Conservation (phyloP, 768 basidiomycete species). For the Thelephora ganbajun region DNA sequence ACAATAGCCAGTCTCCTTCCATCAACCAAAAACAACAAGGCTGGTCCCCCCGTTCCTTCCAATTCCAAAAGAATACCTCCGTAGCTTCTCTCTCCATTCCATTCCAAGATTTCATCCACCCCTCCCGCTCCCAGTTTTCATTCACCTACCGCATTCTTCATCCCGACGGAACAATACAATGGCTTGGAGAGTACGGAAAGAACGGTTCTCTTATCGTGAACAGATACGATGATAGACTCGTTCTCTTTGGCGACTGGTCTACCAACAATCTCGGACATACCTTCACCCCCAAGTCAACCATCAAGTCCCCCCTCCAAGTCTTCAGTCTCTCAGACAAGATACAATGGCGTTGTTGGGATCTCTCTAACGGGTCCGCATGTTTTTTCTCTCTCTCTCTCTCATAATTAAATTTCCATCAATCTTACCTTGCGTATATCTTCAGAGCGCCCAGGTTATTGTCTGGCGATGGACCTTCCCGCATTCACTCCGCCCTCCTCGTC, state of each 20-base stretch:
- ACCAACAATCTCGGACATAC: neutral
- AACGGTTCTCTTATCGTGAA: constrained; percentile 13
- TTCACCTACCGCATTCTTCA: constrained; percentile 18
- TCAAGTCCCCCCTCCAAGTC: neutral
- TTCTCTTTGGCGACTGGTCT: neutral
- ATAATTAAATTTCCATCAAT: too few species aligned
- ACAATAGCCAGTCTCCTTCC: constrained; percentile 5
- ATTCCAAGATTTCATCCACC: constrained; percentile 3
- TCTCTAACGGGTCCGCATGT: neutral
- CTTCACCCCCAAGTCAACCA: neutral
- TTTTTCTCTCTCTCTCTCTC: too few species aligned
- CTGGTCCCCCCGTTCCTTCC: constrained; percentile 14
- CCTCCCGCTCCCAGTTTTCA: constrained; percentile 7
- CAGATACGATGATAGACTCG: neutral
- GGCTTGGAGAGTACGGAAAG: constrained; percentile 13
- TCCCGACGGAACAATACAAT: constrained; percentile 11
- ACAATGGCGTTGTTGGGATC: neutral
- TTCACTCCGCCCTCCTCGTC: neutral
- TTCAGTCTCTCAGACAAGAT: neutral
- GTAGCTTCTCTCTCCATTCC: constrained; percentile 7
- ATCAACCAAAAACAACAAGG: constrained; percentile 5
- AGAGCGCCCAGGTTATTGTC: neutral
- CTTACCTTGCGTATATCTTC: neutral
- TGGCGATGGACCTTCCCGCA: neutral
- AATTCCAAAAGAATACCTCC: neutral